Conservation (phyloP, 2,329 filamentous ascomycete species). For the Fusarium devonianum region DNA sequence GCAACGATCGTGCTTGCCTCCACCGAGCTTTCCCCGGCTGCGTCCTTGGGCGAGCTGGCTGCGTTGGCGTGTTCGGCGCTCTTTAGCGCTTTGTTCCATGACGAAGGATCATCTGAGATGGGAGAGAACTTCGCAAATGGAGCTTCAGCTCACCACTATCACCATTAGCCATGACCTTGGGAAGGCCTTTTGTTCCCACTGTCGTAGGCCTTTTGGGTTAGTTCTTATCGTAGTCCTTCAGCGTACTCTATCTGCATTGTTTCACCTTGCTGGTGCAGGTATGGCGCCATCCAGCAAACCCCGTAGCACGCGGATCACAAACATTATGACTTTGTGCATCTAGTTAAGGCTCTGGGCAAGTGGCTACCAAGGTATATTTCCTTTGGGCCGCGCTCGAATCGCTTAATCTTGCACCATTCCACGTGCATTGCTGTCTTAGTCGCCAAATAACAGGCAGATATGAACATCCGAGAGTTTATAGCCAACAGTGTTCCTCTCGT, state of each 20-base stretch:
- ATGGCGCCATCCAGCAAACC: constrained; percentile 5
- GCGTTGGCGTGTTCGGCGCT: background rate
- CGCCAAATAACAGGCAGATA: background rate
- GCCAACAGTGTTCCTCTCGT: constrained; percentile 12
- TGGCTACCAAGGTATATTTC: constrained; percentile 2
- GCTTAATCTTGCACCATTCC: constrained; percentile 1
- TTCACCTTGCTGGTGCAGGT: constrained; percentile 9
- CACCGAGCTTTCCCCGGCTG: constrained; percentile 7
- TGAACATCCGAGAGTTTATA: background rate
- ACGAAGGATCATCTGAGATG: constrained; percentile 1
- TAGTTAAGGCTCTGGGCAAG: constrained; percentile 5
- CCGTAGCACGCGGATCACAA: constrained; percentile 12
- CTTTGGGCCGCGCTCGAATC: background rate
- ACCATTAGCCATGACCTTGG: background rate
- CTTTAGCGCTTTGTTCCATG: constrained; percentile 8
- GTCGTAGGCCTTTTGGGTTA: background rate
- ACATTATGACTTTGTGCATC: constrained; percentile 9
- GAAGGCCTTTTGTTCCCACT: background rate
- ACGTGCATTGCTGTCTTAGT: no score
- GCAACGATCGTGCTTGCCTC: constrained; percentile 25
- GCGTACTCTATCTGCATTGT: background rate
- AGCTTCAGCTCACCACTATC: no score
- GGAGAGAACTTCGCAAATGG: no score
- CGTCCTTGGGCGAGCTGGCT: constrained; percentile 5
- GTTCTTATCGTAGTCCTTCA: background rate